Conservation (phyloP, 2,329 filamentous ascomycete genomes). For the Ceratocystis lukuohia region DNA sequence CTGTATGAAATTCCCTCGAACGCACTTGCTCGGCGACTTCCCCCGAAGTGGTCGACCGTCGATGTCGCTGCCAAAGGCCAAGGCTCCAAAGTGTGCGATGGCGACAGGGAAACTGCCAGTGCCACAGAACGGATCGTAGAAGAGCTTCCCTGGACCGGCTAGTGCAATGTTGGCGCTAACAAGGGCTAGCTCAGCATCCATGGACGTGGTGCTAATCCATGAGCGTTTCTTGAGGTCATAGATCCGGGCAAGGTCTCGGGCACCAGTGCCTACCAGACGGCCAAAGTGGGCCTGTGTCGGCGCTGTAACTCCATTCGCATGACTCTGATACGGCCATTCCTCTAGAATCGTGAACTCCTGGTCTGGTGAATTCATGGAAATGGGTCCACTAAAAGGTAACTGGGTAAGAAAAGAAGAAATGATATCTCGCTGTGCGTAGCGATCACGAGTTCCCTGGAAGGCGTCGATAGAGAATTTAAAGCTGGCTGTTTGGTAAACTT, state of each 20-base stretch:
- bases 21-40: conserved; percentile 38
- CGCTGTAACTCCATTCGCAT: conserved; percentile 39
- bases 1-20: conserved; percentile 65
- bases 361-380: conserved; percentile 61
- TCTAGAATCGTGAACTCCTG: conserved; percentile 72
- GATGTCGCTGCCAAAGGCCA: conserved; percentile 79
- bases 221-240: conserved; percentile 86
- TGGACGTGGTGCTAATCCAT: conserved; percentile 92
- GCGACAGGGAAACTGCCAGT: conserved; percentile 88
- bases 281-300: conserved; percentile 44
- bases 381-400: conserved; percentile 62
- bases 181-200: conserved; percentile 89
- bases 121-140: conserved; percentile 92
- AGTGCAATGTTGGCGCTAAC: conserved; percentile 84
- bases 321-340: conserved; percentile 51
- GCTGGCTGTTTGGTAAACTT: conserved; percentile 45
- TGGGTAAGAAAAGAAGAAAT: conserved; percentile 67
- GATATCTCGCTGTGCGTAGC: conserved; percentile 51
- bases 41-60: conserved; percentile 82
- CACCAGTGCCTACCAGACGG: conserved; percentile 52
- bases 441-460: conserved; percentile 61
- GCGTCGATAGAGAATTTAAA: conserved; percentile 79
- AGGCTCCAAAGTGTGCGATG: conserved; percentile 77
- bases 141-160: conserved; percentile 67
- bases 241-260: conserved; percentile 52